These are phyloP conservation scores for Dactylonectria estremocensis DNA, from an alignment of 2,329 filamentous ascomycete species.

Conservation along the genomic window DNA sequence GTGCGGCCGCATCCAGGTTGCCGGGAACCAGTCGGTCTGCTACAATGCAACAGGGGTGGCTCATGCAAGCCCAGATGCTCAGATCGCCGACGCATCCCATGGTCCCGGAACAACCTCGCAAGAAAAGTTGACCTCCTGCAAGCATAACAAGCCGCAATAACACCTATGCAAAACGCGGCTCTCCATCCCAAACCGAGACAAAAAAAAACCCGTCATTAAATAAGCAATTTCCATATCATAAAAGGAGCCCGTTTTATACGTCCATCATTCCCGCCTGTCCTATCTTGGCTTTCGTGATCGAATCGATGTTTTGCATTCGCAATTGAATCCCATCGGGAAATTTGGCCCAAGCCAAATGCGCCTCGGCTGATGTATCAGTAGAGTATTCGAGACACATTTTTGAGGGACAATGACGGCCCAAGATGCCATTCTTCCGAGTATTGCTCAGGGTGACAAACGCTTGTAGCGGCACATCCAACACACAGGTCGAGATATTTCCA, in stretches of 20 bases:
- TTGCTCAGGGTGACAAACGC: conserved; percentile 5
- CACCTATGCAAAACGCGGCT: background rate
- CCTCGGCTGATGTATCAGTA: background rate
- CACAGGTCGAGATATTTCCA: background rate
- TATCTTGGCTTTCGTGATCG: background rate
- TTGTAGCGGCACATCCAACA: conserved; percentile 1
- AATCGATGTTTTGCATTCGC: conserved; percentile 5
- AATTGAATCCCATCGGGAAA: conserved; percentile 3
- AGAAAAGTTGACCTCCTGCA: conserved; percentile 2
- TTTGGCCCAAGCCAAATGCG: background rate
- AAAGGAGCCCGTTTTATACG: background rate
- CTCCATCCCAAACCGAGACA: conserved; percentile 6
- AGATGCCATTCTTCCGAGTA: conserved; percentile 1
- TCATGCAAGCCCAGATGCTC: conserved; percentile 31
- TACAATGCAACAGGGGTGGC: conserved; percentile 29
- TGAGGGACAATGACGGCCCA: background rate
- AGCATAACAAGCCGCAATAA: conserved; percentile 10
- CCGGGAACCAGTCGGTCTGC: conserved; percentile 18
- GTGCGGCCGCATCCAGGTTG: conserved; percentile 19
- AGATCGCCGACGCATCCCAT: conserved; percentile 23
- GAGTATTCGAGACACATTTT: background rate
- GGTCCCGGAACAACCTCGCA: conserved; percentile 10
- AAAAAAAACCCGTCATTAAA: background rate
- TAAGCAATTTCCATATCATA: background rate
- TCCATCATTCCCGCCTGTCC: background rate